Percentiles rank a stretch among this genome's conserved stretches.
phyloP scores from a whole-genome alignment of 257 asterid species.

The Penstemon newberryi region DNA sequence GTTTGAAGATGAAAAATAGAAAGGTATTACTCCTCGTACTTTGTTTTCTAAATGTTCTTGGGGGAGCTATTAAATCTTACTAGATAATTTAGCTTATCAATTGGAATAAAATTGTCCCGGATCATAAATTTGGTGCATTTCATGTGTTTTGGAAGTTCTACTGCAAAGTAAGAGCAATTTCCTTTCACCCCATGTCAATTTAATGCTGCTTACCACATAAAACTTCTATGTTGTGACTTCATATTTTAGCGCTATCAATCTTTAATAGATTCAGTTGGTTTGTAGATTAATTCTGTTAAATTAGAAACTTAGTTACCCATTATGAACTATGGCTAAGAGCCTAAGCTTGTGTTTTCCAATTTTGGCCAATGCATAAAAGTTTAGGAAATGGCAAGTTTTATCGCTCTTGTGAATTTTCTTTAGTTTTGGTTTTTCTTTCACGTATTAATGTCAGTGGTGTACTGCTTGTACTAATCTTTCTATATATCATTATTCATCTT shows the following conservation, averaged over 20 bases:
- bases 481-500: slow-evolving; percentile 17
- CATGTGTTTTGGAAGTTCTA: slow-evolving; percentile 19
- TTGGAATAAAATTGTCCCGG: background rate
- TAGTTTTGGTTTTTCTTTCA: slow-evolving; percentile 23
- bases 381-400: slow-evolving; percentile 7
- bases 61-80: background rate
- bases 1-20: slow-evolving; percentile 70
- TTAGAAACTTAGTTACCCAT: slow-evolving; percentile 11
- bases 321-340: background rate
- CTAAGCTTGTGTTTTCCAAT: background rate
- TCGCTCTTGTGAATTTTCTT: slow-evolving; percentile 14
- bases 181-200: slow-evolving; percentile 10
- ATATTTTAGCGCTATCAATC: background rate
- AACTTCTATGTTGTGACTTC: slow-evolving; percentile 4
- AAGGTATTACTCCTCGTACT: slow-evolving; percentile 49
- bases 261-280: background rate
- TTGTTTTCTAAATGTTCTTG: background rate
- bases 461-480: slow-evolving; percentile 11
- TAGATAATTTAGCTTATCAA: slow-evolving; percentile 15
- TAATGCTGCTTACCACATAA: slow-evolving; percentile 5
- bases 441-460: slow-evolving; percentile 1
- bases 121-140: slow-evolving; percentile 17
- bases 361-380: slow-evolving; percentile 13
- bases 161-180: background rate
- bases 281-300: slow-evolving; percentile 16